Conservation (phyloP, 495 filamentous ascomycete genomes). For the Gamarada debralockiae region DNA sequence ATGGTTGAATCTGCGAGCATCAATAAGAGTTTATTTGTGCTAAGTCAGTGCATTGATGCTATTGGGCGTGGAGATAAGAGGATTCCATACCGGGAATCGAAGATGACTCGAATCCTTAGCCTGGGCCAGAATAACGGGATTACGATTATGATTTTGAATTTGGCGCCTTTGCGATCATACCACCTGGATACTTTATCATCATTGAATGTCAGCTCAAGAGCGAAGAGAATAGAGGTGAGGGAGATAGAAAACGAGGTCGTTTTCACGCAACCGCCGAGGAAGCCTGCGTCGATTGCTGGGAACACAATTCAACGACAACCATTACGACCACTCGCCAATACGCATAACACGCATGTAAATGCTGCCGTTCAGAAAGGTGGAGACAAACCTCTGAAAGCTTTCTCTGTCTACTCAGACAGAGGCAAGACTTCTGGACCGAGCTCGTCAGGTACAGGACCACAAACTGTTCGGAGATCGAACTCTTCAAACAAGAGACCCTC, state of each 20-base stretch:
- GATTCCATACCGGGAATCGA: constrained; percentile 86
- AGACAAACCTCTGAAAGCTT: constrained; percentile 71
- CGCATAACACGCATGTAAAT: constrained; percentile 58
- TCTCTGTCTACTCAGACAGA: constrained; percentile 78
- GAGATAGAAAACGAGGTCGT: constrained; percentile 92
- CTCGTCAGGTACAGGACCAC: constrained; percentile 28
- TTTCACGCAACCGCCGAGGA: constrained; percentile 65
- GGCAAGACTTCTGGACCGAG: constrained; percentile 39
- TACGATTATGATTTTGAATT: constrained; percentile 94
- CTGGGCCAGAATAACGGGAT: constrained; percentile 94
- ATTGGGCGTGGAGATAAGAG: constrained; percentile 66
- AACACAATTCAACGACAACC: constrained; percentile 63
- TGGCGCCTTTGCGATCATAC: constrained; percentile 80
- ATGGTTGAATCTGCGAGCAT: constrained; percentile 96
- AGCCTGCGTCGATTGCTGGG: constrained; percentile 42
- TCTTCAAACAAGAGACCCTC: constrained; percentile 41
- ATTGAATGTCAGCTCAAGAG: constrained; percentile 90
- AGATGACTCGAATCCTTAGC: constrained; percentile 94
- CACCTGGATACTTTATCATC: constrained; percentile 93
- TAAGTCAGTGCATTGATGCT: constrained; percentile 94
- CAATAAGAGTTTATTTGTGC: constrained; percentile 94
- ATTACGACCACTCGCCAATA: constrained; percentile 65
- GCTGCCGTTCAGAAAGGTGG: constrained; percentile 42
- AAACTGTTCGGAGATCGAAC: constrained; percentile 32
- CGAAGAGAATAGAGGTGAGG: constrained; percentile 93